Conservation (phyloP, 495 filamentous ascomycete genomes). For the Penicillium lividum region DNA sequence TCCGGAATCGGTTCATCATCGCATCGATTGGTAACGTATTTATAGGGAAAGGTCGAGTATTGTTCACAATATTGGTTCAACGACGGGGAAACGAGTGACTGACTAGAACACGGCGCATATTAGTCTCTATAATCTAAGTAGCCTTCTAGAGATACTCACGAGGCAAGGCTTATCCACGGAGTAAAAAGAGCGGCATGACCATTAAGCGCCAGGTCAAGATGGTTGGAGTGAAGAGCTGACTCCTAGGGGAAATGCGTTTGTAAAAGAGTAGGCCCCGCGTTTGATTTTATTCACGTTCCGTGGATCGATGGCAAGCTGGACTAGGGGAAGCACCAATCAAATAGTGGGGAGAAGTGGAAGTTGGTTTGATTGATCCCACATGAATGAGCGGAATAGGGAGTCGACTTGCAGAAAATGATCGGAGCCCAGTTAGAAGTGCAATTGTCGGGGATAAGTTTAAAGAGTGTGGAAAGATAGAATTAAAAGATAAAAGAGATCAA, state of each 20-base stretch:
- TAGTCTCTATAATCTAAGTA: not conserved
- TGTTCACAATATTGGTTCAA: conserved; percentile 2
- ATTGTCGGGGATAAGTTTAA: not conserved
- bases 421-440: not conserved
- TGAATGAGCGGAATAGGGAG: conserved; percentile 8
- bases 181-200: conserved; percentile 30
- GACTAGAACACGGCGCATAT: conserved; percentile 9
- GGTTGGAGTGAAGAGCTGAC: conserved; percentile 9
- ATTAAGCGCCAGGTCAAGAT: conserved; percentile 11
- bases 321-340: conserved; percentile 24
- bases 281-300: conserved; percentile 14
- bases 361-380: conserved; percentile 26
- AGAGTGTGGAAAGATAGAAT: conserved; percentile 2
- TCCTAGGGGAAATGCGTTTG: conserved; percentile 9
- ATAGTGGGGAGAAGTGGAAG: conserved; percentile 2
- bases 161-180: conserved; percentile 20
- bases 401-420: conserved; percentile 10
- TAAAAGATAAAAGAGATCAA: not conserved
- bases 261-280: conserved; percentile 13
- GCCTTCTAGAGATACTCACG: conserved; percentile 18
- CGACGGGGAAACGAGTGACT: conserved; percentile 10
- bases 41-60: conserved; percentile 10
- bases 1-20: conserved; percentile 75
- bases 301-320: conserved; percentile 10
- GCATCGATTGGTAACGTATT: not conserved